Evolutionary conservation across 2,329 filamentous ascomycete genomes (phyloP).

Genomic region (Fusarium torreyae): DNA sequence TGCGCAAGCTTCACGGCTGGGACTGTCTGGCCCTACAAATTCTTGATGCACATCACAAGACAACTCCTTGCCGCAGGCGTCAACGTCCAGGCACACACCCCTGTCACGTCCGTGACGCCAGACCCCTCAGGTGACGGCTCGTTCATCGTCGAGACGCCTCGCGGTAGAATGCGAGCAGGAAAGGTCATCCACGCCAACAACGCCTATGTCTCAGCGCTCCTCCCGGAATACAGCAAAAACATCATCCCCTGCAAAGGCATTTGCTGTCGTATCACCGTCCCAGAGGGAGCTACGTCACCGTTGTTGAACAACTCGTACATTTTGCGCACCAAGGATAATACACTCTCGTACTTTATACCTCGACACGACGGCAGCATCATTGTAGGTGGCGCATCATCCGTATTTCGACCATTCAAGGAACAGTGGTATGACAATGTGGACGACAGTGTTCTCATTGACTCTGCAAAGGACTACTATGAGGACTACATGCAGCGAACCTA

Average conservation of each 20-base stretch:
- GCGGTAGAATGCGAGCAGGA: constrained; percentile 65
- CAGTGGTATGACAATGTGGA: constrained; percentile 17
- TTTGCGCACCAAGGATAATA: constrained; percentile 6
- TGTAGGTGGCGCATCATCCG: neutral
- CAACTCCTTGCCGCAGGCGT: constrained; percentile 8
- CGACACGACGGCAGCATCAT: constrained; percentile 5
- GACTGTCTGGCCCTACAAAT: constrained; percentile 14
- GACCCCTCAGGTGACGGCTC: neutral
- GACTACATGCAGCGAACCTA: constrained; percentile 13
- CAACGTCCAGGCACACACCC: constrained; percentile 10
- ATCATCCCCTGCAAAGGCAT: constrained; percentile 74
- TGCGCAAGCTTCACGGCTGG: constrained; percentile 11
- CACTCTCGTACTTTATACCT: constrained; percentile 2
- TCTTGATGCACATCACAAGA: constrained; percentile 56
- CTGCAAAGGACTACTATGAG: constrained; percentile 10
- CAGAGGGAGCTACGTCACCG: neutral
- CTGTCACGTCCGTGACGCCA: neutral
- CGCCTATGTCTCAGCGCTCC: constrained; percentile 73
- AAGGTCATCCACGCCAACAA: constrained; percentile 77
- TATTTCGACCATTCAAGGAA: constrained; percentile 5
- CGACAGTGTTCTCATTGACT: constrained; percentile 6
- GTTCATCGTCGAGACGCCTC: constrained; percentile 2
- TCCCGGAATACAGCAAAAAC: constrained; percentile 70
- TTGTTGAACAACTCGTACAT: constrained; percentile 12
- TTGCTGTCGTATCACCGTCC: constrained; percentile 6